These are phyloP conservation scores for Solanum aculeatissimum DNA, from an alignment of 305 asterid species.

Conservation along the genomic window DNA sequence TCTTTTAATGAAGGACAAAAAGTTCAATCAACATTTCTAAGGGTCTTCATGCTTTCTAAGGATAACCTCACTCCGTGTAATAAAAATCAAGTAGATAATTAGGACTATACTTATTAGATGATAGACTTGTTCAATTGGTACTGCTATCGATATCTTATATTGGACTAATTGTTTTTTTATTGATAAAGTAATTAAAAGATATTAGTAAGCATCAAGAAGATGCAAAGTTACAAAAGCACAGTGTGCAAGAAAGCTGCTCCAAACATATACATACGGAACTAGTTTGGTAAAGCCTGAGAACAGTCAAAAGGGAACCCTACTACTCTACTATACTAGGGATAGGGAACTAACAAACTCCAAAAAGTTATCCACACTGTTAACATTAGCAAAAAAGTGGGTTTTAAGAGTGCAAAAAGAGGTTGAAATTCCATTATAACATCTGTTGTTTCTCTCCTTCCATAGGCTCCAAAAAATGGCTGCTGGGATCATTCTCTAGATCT, in stretches of 20 bases:
- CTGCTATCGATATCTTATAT: neutral
- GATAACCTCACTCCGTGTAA: neutral
- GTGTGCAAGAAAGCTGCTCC: neutral
- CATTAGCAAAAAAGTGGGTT: neutral
- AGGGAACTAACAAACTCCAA: neutral
- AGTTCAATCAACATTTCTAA: too few species aligned
- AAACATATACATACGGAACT: too few species aligned
- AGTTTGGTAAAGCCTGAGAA: neutral
- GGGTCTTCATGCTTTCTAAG: too few species aligned
- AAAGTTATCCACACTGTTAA: neutral
- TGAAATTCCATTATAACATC: neutral
- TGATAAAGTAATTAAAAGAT: too few species aligned
- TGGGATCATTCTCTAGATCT: neutral
- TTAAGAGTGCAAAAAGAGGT: neutral
- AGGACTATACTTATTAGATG: neutral
- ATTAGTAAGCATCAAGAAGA: neutral
- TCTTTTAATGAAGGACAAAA: too few species aligned
- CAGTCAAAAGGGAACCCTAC: neutral
- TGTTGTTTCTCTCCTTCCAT: neutral
- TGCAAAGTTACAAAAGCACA: neutral
- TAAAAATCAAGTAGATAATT: neutral
- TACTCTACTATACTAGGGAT: neutral
- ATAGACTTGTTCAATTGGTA: neutral
- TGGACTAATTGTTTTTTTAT: neutral
- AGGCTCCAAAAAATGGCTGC: neutral